Evolutionary conservation across 495 filamentous ascomycete genomes (phyloP).

Genomic region (Penicillium dipodomyicola): DNA sequence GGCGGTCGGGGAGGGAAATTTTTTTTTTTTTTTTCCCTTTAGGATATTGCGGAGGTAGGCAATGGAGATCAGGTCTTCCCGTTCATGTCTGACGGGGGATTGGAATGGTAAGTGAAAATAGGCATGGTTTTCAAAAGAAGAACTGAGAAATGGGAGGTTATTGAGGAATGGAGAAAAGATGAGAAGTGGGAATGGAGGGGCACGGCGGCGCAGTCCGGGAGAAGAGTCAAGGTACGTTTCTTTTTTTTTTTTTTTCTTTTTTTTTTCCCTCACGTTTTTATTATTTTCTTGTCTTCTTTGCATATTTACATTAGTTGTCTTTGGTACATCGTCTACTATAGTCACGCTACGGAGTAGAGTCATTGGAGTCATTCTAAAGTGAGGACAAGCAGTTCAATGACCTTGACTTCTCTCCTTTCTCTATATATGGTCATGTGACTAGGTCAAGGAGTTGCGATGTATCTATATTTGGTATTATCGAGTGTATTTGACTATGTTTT

Average conservation of each 20-base stretch:
- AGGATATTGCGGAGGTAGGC: conserved; percentile 14
- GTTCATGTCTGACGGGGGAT: conserved; percentile 47
- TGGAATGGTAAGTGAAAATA: conserved; percentile 34
- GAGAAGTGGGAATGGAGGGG: conserved; percentile 34
- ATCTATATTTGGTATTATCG: neutral
- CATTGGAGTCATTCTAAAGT: neutral
- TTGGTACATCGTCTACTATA: neutral
- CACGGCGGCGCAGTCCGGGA: conserved; percentile 27
- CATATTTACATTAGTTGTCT: neutral
- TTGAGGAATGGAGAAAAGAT: conserved; percentile 29
- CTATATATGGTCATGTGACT: conserved; percentile 13
- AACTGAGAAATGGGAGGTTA: conserved; percentile 31
- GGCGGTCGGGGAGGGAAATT: conserved; percentile 30
- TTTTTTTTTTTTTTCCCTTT: conserved; percentile 32
- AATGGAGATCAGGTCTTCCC: conserved; percentile 38
- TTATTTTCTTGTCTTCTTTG: neutral
- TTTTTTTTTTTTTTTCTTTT: conserved; percentile 5
- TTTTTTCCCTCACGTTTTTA: conserved; percentile 4
- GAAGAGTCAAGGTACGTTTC: conserved; percentile 14
- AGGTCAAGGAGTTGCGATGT: neutral
- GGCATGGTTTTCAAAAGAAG: conserved; percentile 37
- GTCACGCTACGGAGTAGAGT: neutral
- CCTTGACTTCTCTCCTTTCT: neutral
- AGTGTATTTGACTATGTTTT: neutral
- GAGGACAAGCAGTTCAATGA: neutral